Percentiles rank a stretch among this genome's conserved stretches.
Evolutionary conservation across 2,329 filamentous ascomycete species (phyloP).

Genomic region (Phyllosticta citribraziliensis): DNA sequence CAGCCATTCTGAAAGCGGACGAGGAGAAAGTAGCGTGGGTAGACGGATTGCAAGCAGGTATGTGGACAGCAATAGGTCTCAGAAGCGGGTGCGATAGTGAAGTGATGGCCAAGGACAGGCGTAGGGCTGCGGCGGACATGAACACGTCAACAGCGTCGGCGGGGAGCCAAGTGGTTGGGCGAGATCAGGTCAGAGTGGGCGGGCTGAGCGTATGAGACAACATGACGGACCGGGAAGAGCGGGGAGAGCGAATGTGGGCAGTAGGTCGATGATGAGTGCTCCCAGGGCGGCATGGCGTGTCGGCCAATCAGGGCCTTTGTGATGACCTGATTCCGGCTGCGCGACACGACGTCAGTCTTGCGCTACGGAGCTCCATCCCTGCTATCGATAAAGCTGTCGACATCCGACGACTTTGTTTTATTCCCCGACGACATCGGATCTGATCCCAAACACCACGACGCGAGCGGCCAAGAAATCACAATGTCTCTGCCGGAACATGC

Average conservation of each 20-base stretch:
- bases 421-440: neutral
- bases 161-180: neutral
- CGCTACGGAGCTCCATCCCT: neutral
- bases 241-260: neutral
- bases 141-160: neutral
- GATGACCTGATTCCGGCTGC: slow-evolving; percentile 7
- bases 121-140: slow-evolving; percentile 5
- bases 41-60: neutral
- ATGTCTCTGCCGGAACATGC: neutral
- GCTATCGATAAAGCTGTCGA: slow-evolving; percentile 6
- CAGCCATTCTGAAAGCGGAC: slow-evolving; percentile 2
- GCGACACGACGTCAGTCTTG: slow-evolving; percentile 1
- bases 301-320: slow-evolving; percentile 5
- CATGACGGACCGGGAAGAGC: neutral
- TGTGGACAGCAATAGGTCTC: slow-evolving; percentile 3
- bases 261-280: slow-evolving; percentile 5
- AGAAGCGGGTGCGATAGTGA: neutral
- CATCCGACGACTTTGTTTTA: neutral
- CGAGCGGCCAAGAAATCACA: neutral
- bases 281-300: neutral
- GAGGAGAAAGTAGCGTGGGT: neutral
- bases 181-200: neutral
- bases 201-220: neutral
- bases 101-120: neutral
- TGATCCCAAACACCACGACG: neutral